Percentiles rank a stretch among this genome's conserved stretches.
Conservation (phyloP, 2,329 filamentous ascomycete genomes). For the Hypoxylon rubiginosum region DNA sequence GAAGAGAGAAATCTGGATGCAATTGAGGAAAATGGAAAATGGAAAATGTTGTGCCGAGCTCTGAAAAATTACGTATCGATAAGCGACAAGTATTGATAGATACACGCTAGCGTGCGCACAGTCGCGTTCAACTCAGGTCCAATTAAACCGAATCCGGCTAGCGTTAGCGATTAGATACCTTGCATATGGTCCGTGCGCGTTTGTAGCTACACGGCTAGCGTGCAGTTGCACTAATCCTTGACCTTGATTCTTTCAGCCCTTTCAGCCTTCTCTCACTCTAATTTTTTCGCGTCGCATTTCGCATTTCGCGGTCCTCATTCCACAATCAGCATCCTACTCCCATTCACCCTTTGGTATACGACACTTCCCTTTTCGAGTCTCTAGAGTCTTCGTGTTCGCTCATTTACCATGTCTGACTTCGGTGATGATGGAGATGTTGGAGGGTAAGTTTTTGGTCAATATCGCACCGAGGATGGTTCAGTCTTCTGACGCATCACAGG, state of each 20-base stretch:
- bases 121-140: neutral
- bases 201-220: conserved; percentile 11
- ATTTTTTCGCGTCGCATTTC: conserved; percentile 49
- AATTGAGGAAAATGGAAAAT: neutral
- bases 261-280: conserved; percentile 44
- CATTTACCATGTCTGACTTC: conserved; percentile 51
- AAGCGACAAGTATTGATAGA: conserved; percentile 2
- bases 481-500: conserved; percentile 55
- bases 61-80: conserved; percentile 17
- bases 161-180: neutral
- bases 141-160: neutral
- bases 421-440: conserved; percentile 50
- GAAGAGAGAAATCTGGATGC: neutral
- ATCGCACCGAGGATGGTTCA: neutral
- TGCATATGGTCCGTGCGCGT: conserved; percentile 8
- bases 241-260: conserved; percentile 46
- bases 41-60: conserved; percentile 26
- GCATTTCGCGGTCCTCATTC: conserved; percentile 39
- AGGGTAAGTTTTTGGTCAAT: conserved; percentile 34
- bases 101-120: neutral
- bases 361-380: conserved; percentile 23
- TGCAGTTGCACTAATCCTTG: conserved; percentile 27
- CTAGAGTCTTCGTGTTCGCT: conserved; percentile 3
- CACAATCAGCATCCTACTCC: conserved; percentile 29
- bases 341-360: conserved; percentile 16